These are phyloP conservation scores for Pecoramyces ruminantium DNA, from an alignment of 192 early-diverging fungal species.

Conservation along the genomic window DNA sequence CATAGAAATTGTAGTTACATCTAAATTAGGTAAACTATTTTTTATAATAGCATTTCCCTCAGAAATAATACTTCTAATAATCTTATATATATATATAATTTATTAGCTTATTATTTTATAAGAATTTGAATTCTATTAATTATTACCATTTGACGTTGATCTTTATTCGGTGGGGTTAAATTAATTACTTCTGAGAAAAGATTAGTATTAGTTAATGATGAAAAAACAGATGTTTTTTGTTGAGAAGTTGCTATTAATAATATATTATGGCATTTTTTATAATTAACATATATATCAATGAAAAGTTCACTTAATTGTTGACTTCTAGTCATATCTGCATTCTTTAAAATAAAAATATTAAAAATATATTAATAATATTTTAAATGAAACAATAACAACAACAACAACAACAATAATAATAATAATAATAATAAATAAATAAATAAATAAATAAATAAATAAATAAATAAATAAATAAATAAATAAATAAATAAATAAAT, in stretches of 20 bases:
- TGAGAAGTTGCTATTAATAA: slow-evolving; percentile 36
- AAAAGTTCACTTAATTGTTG: slow-evolving; percentile 49
- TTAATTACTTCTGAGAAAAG: slow-evolving; percentile 43
- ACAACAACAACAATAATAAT: too few relatives aligned
- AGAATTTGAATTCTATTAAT: neutral
- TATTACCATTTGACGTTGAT: slow-evolving; percentile 42
- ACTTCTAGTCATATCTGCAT: slow-evolving; percentile 44
- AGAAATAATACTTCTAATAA: slow-evolving; percentile 50
- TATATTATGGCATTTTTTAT: slow-evolving; percentile 27
- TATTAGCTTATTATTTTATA: too few relatives aligned
- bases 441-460: too few relatives aligned
- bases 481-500: too few relatives aligned
- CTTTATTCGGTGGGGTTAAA: slow-evolving; percentile 39
- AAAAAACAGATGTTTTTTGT: slow-evolving; percentile 41
- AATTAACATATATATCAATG: slow-evolving; percentile 28
- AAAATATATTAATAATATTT: too few relatives aligned
- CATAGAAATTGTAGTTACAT: slow-evolving; percentile 52
- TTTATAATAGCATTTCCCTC: slow-evolving; percentile 22
- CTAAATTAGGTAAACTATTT: slow-evolving; percentile 33
- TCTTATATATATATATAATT: too few relatives aligned
- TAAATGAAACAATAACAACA: too few relatives aligned
- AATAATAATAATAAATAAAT: too few relatives aligned
- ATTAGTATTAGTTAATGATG: slow-evolving; percentile 34
- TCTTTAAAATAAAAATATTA: too few relatives aligned
- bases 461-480: too few relatives aligned